Evolutionary conservation across 768 basidiomycete genomes (phyloP).

Genomic region (Boletus fagicola): DNA sequence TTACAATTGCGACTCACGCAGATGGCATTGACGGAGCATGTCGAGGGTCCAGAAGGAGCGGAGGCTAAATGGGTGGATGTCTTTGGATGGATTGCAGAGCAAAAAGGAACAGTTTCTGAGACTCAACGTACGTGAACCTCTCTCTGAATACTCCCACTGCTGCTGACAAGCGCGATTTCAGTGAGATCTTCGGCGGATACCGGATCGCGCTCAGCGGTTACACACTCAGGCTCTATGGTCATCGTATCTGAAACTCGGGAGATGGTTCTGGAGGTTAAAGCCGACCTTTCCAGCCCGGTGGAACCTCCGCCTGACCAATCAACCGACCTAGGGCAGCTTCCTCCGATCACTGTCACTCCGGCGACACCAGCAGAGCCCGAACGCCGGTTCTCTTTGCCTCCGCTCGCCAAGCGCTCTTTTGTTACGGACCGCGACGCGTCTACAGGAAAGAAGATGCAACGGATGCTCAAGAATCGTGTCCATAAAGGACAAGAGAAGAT

Average conservation of each 20-base stretch:
- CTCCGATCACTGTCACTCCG: slow-evolving; percentile 59
- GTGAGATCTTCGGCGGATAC: slow-evolving; percentile 34
- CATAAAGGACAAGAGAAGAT: slow-evolving; percentile 73
- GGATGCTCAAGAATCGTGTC: slow-evolving; percentile 71
- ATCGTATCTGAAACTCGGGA: slow-evolving; percentile 17
- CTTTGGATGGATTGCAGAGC: slow-evolving; percentile 81
- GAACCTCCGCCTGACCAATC: slow-evolving; percentile 4
- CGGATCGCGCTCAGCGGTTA: slow-evolving; percentile 27
- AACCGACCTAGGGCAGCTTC: background rate
- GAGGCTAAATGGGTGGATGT: slow-evolving; percentile 79
- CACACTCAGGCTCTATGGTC: slow-evolving; percentile 17
- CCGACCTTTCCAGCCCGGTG: background rate
- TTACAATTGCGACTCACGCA: slow-evolving; percentile 87
- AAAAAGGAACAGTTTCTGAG: slow-evolving; percentile 36
- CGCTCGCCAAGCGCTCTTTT: slow-evolving; percentile 26
- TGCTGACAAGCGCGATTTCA: slow-evolving; percentile 1
- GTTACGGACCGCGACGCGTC: slow-evolving; percentile 45
- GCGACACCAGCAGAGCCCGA: slow-evolving; percentile 50
- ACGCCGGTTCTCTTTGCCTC: slow-evolving; percentile 14
- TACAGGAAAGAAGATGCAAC: slow-evolving; percentile 70
- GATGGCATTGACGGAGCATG: slow-evolving; percentile 73
- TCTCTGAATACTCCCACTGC: background rate
- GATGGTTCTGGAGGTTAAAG: slow-evolving; percentile 9
- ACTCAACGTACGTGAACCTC: slow-evolving; percentile 23
- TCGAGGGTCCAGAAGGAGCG: slow-evolving; percentile 84